Evolutionary conservation across 2,329 filamentous ascomycete species (phyloP).

Genomic region (Zasmidium angulare): DNA sequence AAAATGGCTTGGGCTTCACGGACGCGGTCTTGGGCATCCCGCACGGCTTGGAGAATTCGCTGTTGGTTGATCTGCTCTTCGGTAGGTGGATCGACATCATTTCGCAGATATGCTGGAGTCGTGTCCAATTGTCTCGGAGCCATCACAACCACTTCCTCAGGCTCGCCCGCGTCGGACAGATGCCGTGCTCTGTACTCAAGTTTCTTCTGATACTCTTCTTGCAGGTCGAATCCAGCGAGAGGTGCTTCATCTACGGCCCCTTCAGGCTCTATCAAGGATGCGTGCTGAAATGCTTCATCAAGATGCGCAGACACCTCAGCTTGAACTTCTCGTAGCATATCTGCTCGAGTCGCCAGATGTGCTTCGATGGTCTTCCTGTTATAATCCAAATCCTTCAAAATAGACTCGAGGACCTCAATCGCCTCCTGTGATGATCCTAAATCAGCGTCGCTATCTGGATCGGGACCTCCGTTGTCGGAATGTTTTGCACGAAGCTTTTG

Average conservation of each 20-base stretch:
- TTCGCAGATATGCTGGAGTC: not conserved
- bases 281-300: slow-evolving; percentile 8
- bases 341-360: too few relatives aligned
- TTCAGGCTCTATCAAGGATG: not conserved
- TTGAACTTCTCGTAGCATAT: not conserved
- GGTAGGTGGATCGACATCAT: not conserved
- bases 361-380: not conserved
- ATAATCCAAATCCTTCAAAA: not conserved
- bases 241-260: slow-evolving; percentile 5
- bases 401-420: slow-evolving; percentile 2
- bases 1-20: not conserved
- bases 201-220: slow-evolving; percentile 11
- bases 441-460: not conserved
- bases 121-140: not conserved
- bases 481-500: not conserved
- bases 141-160: not conserved
- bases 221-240: slow-evolving; percentile 4
- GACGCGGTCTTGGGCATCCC: not conserved
- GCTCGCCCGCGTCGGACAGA: too few relatives aligned
- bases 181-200: not conserved
- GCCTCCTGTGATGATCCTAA: not conserved
- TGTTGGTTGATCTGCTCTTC: not conserved
- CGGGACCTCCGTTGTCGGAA: not conserved
- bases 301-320: not conserved
- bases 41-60: not conserved